phyloP scores from a whole-genome alignment of 2,329 filamentous ascomycete species.

The Fusarium nisikadoi region DNA sequence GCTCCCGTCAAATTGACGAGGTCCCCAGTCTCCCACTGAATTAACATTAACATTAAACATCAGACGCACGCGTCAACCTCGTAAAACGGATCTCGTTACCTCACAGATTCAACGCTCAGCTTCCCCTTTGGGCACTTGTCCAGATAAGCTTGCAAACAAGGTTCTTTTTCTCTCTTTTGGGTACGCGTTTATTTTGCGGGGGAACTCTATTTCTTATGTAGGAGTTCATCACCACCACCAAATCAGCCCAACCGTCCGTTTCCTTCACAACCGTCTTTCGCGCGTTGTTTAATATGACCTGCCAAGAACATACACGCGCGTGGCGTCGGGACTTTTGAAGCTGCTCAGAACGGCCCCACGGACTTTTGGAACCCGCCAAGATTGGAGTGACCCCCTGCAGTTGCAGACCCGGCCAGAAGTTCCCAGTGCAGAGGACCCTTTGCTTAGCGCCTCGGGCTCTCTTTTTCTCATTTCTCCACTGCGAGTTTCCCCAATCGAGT shows the following conservation, averaged over 20 bases:
- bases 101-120: slow-evolving; percentile 14
- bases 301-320: slow-evolving; percentile 17
- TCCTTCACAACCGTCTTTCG: not conserved
- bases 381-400: slow-evolving; percentile 1
- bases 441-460: slow-evolving; percentile 26
- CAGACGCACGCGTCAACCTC: not conserved
- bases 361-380: slow-evolving; percentile 31
- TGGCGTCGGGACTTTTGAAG: slow-evolving; percentile 34
- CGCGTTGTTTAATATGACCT: slow-evolving; percentile 13
- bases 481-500: not conserved
- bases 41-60: slow-evolving; percentile 16
- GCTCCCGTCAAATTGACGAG: not conserved
- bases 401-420: slow-evolving; percentile 13
- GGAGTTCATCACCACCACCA: not conserved
- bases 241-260: not conserved
- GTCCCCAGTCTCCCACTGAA: slow-evolving; percentile 18
- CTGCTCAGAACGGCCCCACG: slow-evolving; percentile 11
- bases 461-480: not conserved
- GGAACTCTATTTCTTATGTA: slow-evolving; percentile 14
- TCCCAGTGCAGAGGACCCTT: slow-evolving; percentile 31
- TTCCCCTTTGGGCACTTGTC: slow-evolving; percentile 15
- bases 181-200: slow-evolving; percentile 4
- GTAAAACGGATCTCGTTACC: slow-evolving; percentile 14
- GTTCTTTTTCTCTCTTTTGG: not conserved
- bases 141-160: slow-evolving; percentile 24